Evolutionary conservation across 768 basidiomycete genomes (phyloP).

Genomic region (Panellus pusillus): DNA sequence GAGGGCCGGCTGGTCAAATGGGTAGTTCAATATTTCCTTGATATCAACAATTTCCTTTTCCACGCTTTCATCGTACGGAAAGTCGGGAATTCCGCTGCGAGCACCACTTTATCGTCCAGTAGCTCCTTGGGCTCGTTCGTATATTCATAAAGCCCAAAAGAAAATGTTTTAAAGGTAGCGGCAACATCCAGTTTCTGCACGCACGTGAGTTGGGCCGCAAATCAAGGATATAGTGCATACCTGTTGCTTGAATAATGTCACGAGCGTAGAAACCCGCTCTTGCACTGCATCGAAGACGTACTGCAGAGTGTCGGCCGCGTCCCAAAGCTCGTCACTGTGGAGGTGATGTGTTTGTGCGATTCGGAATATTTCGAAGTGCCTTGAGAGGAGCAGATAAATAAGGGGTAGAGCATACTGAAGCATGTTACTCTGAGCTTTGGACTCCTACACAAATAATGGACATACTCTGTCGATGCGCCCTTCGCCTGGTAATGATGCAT

Average conservation of each 20-base stretch:
- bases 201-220: too few relatives aligned
- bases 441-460: background rate
- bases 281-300: constrained; percentile 1
- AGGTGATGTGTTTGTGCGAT: background rate
- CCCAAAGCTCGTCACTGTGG: constrained; percentile 7
- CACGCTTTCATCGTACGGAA: constrained; percentile 14
- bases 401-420: constrained; percentile 7
- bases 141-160: constrained; percentile 25
- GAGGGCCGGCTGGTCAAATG: constrained; percentile 7
- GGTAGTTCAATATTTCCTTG: constrained; percentile 16
- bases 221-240: too few relatives aligned
- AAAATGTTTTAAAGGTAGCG: constrained; percentile 23
- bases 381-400: constrained; percentile 7
- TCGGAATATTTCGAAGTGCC: constrained; percentile 14
- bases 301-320: background rate
- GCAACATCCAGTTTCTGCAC: constrained; percentile 11
- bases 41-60: constrained; percentile 9
- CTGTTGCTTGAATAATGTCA: constrained; percentile 7
- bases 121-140: constrained; percentile 5
- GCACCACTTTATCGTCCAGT: constrained; percentile 5
- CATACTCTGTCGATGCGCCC: constrained; percentile 18
- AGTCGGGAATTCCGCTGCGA: constrained; percentile 14
- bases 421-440: background rate
- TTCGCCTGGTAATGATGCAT: background rate
- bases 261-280: background rate